Percentiles rank a stretch among this genome's conserved stretches.
phyloP scores from a whole-genome alignment of 129 eudicot species.

The Centrapalus pauciflorus region DNA sequence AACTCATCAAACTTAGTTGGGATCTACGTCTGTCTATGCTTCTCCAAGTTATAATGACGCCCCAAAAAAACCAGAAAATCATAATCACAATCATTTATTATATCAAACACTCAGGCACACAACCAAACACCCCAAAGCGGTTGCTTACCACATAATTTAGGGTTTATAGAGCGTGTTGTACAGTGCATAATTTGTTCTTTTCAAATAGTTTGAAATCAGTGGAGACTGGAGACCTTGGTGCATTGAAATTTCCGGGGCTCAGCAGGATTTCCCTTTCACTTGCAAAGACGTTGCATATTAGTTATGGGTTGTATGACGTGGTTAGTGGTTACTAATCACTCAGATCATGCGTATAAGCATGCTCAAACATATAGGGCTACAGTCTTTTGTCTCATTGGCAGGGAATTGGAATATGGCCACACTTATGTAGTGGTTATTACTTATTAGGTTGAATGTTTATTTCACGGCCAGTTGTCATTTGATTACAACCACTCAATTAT shows the following conservation, averaged over 20 bases:
- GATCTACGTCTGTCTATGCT: too few species aligned
- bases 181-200: too few species aligned
- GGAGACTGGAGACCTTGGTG: not conserved
- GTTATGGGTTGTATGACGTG: not conserved
- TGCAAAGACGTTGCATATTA: not conserved
- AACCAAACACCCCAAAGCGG: too few species aligned
- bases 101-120: too few species aligned
- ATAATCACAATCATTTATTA: too few species aligned
- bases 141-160: too few species aligned
- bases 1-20: too few species aligned
- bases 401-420: constrained; percentile 7
- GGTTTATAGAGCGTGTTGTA: too few species aligned
- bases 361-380: not conserved
- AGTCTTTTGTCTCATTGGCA: not conserved
- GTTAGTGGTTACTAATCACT: not conserved
- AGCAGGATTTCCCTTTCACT: not conserved
- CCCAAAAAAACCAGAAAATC: too few species aligned
- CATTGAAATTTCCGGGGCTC: not conserved
- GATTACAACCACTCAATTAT: constrained; percentile 10
- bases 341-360: not conserved
- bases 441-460: constrained; percentile 1
- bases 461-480: not conserved
- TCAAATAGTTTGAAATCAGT: not conserved
- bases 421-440: constrained; percentile 12
- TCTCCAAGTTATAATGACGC: too few species aligned